These are phyloP conservation scores for Lachnellula occidentalis DNA, from an alignment of 2,329 filamentous ascomycete species.

Conservation along the genomic window DNA sequence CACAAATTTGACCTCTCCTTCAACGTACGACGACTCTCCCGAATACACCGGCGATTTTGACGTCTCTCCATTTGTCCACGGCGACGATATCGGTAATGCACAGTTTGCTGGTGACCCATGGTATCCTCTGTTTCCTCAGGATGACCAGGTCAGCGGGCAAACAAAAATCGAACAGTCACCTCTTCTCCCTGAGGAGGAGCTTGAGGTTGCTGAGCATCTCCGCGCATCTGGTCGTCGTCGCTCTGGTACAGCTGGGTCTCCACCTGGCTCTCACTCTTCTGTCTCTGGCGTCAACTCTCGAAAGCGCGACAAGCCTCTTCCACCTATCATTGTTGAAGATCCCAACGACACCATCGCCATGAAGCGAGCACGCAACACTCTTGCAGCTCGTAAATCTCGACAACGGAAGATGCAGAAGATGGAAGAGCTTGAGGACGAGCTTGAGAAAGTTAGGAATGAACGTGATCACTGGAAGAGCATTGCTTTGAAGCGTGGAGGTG, in stretches of 20 bases:
- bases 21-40: conserved; percentile 71
- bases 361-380: conserved; percentile 90
- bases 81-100: conserved; percentile 42
- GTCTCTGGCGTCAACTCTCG: conserved; percentile 66
- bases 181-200: conserved; percentile 38
- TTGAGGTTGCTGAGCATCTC: conserved; percentile 41
- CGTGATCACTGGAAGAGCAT: conserved; percentile 58
- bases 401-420: conserved; percentile 76
- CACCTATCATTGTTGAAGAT: conserved; percentile 72
- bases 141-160: conserved; percentile 30
- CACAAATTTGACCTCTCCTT: conserved; percentile 81
- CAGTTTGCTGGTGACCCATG: conserved; percentile 49
- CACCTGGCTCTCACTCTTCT: conserved; percentile 53
- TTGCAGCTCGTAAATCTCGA: conserved; percentile 89
- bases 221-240: conserved; percentile 37
- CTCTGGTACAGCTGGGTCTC: conserved; percentile 37
- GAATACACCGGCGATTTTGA: conserved; percentile 66
- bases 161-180: conserved; percentile 23
- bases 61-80: conserved; percentile 70
- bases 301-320: conserved; percentile 74
- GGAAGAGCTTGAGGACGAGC: conserved; percentile 67
- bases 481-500: conserved; percentile 21
- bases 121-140: conserved; percentile 67
- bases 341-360: conserved; percentile 68
- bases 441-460: conserved; percentile 62